Base-by-base conservation (phyloP, 2,329 filamentous ascomycete genomes). In the Aschersonia sp. region DNA sequence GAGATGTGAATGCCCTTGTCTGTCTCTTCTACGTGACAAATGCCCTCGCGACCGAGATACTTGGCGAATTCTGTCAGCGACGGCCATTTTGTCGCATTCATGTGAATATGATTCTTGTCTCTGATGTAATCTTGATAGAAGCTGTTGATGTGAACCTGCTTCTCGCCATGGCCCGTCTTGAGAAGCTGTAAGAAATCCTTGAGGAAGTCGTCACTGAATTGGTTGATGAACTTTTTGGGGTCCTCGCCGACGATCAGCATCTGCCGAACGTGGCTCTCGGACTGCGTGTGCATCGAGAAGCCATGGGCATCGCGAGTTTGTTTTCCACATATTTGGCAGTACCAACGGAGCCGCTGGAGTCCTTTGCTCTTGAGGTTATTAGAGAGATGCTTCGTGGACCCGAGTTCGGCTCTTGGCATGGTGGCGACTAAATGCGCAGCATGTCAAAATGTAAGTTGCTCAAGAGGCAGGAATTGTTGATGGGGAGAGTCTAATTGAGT, bases 101-200 rank as follows among this genome's bases (percentile, higher is more conserved):
- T 88, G 61, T 97, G 92, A 7, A 92, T 71, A 61, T 97, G 90
- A 58, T 87, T 76, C 63, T 49, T 56, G 55, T 90, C 83, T 12
- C 79, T 74, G 55, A 97, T 95, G 58, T 94, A 92, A 37, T 89
- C 83, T 62, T 97, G 87, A 66, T 98, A 98, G 63, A 97, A 97
- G 51, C 86, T 81, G 59, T 98, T 98, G 46, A 89, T 78, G 35
- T 89, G 77, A 1, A 97, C 81, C 56, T 80, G 77, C 64, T 98
- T 98, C 65, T 95, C 88, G 52, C 88, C 87, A 58, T 98, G 92
- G 0, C 82, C 78, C 0, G 89, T 95, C 49, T 79, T 76, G 6
- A 98, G 71, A 2, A 92, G 71, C 49, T 79, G 71, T 1, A 94
- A 53, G 56, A 95, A 95, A 59, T 94, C 86, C 49, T 76, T 75